A percentile compares a stretch with the other conserved stretches of the same genome.
These are phyloP conservation scores for Leptodermis oblonga DNA, from an alignment of 257 asterid genomes.

Conservation along the genomic window DNA sequence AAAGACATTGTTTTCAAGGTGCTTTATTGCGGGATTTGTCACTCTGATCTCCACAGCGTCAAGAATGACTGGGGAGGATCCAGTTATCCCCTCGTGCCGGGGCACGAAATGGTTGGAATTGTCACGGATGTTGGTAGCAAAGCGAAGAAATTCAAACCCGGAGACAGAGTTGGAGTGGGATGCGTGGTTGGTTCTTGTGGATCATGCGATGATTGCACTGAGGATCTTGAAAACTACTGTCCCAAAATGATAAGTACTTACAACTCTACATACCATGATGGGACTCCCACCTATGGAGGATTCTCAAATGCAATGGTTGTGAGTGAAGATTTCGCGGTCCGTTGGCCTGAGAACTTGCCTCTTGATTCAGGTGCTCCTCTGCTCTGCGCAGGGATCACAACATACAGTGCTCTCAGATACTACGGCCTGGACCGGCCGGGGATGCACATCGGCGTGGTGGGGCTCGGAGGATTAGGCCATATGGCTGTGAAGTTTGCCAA, in stretches of 20 bases:
- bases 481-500: constrained; percentile 22
- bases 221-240: constrained; percentile 13
- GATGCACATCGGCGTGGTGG: constrained; percentile 15
- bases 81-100: constrained; percentile 13
- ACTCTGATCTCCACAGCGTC: constrained; percentile 20
- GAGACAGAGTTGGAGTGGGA: constrained; percentile 20
- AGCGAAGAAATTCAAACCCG: constrained; percentile 16
- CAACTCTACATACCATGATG: constrained; percentile 11
- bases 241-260: constrained; percentile 5
- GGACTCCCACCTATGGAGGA: constrained; percentile 18
- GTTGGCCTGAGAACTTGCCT: constrained; percentile 13
- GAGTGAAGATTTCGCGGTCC: constrained; percentile 7
- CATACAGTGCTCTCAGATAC: constrained; percentile 18
- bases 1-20: constrained; percentile 17
- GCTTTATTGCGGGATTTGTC: constrained; percentile 23
- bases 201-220: neutral
- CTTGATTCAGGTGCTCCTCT: constrained; percentile 17
- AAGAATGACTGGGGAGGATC: constrained; percentile 16
- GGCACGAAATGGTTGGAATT: constrained; percentile 14
- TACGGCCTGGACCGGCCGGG: constrained; percentile 7
- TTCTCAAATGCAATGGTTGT: constrained; percentile 20
- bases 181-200: constrained; percentile 14
- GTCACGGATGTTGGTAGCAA: constrained; percentile 12
- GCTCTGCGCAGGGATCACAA: constrained; percentile 16
- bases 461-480: constrained; percentile 22